Percentiles rank a stretch among this genome's conserved stretches.
Conservation (phyloP, 257 asterid genomes). For the Capsicum chinense region DNA sequence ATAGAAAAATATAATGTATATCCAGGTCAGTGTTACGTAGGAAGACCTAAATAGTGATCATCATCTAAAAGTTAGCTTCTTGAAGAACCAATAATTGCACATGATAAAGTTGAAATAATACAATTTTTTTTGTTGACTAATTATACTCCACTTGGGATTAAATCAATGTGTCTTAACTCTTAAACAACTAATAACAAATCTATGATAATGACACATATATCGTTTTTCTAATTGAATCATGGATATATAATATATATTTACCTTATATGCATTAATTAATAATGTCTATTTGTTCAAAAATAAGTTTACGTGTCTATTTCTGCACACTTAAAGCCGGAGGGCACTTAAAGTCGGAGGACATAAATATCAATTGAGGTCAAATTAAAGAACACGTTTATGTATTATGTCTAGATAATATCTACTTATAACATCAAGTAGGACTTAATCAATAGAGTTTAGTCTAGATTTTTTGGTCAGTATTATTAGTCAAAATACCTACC, state of each 20-base stretch:
- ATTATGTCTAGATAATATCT: not conserved
- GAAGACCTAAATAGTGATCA: not conserved
- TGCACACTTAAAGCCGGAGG: too few relatives aligned
- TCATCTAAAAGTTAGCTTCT: constrained; percentile 3
- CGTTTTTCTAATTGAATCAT: not conserved
- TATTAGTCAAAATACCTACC: not conserved
- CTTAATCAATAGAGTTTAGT: not conserved
- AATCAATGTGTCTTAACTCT: not conserved
- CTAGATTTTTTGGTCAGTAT: not conserved
- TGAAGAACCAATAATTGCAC: not conserved
- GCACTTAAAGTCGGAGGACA: too few relatives aligned
- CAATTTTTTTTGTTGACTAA: not conserved
- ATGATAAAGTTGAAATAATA: constrained; percentile 3
- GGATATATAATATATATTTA: not conserved
- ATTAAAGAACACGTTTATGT: too few relatives aligned
- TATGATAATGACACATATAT: not conserved
- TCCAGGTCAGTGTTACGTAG: not conserved
- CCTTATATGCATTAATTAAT: not conserved
- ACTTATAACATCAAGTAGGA: not conserved
- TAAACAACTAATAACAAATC: not conserved
- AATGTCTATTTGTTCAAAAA: too few relatives aligned
- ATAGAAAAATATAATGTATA: not conserved
- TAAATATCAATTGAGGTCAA: too few relatives aligned
- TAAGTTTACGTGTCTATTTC: too few relatives aligned
- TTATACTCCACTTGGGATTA: constrained; percentile 6